Evolutionary conservation across 192 early-diverging fungal genomes (phyloP).

Genomic region (Linnemannia schmuckeri): DNA sequence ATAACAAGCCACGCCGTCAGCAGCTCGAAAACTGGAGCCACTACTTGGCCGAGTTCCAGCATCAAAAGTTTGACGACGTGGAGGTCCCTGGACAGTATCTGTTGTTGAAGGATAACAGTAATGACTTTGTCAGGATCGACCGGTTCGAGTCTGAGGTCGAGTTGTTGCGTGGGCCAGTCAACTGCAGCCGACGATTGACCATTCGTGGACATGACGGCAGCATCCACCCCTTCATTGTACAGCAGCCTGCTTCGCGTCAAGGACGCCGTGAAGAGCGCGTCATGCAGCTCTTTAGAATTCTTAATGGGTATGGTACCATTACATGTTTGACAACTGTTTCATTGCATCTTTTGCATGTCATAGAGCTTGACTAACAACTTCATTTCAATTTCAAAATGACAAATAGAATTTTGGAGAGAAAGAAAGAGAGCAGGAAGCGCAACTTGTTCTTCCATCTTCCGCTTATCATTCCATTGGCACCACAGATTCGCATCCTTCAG

Average conservation of each 20-base stretch:
- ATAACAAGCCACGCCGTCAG: slow-evolving; percentile 83
- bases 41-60: slow-evolving; percentile 98
- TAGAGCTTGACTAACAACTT: background rate
- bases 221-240: slow-evolving; percentile 91
- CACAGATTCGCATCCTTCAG: slow-evolving; percentile 92
- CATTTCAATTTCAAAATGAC: background rate
- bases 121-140: slow-evolving; percentile 96
- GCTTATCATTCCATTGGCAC: slow-evolving; percentile 92
- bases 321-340: background rate
- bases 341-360: background rate
- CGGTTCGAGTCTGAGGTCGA: slow-evolving; percentile 95
- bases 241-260: slow-evolving; percentile 91
- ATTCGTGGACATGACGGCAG: slow-evolving; percentile 95
- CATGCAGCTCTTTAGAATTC: slow-evolving; percentile 93
- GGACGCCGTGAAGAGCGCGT: slow-evolving; percentile 96
- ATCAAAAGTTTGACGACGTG: slow-evolving; percentile 99
- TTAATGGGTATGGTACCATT: slow-evolving; percentile 73
- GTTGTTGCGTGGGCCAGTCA: slow-evolving; percentile 79
- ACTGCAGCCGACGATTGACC: slow-evolving; percentile 82
- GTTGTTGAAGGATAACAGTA: slow-evolving; percentile 82
- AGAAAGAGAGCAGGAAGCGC: slow-evolving; percentile 84
- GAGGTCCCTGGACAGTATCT: slow-evolving; percentile 99
- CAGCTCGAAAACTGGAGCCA: slow-evolving; percentile 90
- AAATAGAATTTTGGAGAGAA: slow-evolving; percentile 79
- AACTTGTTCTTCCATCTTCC: slow-evolving; percentile 90